Percentiles rank a stretch among this genome's conserved stretches.
Evolutionary conservation across 129 eudicot species (phyloP).

Genomic region (Erigeron canadensis): DNA sequence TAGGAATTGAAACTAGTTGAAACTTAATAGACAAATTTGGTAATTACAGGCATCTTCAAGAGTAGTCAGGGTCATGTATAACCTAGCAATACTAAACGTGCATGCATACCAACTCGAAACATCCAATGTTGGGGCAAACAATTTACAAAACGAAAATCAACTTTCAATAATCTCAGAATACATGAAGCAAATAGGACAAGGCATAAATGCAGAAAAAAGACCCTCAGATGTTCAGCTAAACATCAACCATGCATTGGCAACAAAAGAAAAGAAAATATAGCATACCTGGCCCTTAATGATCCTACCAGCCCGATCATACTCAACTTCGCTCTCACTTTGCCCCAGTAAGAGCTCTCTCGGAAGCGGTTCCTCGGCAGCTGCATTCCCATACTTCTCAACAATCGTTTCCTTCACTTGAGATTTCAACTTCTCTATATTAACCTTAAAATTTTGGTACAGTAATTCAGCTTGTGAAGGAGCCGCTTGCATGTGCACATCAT

Average conservation of each 20-base stretch:
- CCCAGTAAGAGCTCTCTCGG: constrained; percentile 83
- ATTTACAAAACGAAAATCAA: too few species aligned
- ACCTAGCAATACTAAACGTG: too few species aligned
- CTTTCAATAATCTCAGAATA: too few species aligned
- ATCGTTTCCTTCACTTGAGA: constrained; percentile 70
- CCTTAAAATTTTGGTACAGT: constrained; percentile 62
- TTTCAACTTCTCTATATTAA: constrained; percentile 78
- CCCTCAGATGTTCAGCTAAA: too few species aligned
- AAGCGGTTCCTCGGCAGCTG: constrained; percentile 66
- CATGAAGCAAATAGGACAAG: too few species aligned
- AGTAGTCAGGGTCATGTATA: not conserved
- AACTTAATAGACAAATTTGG: too few species aligned
- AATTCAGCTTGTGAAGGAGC: constrained; percentile 96
- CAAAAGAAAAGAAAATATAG: not conserved
- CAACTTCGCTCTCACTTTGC: constrained; percentile 89
- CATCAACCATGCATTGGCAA: too few species aligned
- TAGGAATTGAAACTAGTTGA: too few species aligned
- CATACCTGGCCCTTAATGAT: constrained; percentile 80
- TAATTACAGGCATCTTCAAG: not conserved
- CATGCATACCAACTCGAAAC: too few species aligned
- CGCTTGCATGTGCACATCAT: constrained; percentile 95
- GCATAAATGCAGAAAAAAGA: too few species aligned
- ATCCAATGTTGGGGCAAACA: too few species aligned
- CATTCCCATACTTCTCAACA: constrained; percentile 88
- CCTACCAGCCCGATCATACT: constrained; percentile 97